Evolutionary conservation across 2,329 filamentous ascomycete species (phyloP).

Genomic region (Aspergillus sp.): DNA sequence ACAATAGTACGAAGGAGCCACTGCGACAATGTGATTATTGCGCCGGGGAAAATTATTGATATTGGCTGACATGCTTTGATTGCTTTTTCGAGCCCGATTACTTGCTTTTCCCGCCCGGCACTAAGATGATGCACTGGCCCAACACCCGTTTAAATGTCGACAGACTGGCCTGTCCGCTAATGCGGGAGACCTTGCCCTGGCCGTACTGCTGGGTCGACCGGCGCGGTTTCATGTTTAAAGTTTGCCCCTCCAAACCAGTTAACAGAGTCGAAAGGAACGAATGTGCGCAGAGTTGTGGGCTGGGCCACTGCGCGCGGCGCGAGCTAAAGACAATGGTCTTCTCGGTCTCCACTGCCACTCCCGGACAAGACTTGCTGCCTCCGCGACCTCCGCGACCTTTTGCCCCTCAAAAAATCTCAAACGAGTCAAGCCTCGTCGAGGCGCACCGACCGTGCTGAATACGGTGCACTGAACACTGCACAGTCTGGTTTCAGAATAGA

Average conservation of each 20-base stretch:
- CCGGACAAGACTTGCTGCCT: background rate
- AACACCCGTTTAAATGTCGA: conserved; percentile 13
- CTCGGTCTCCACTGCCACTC: background rate
- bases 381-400: background rate
- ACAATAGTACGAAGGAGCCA: background rate
- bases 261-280: background rate
- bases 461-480: too few relatives aligned
- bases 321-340: background rate
- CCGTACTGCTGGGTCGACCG: conserved; percentile 26
- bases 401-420: background rate
- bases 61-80: background rate
- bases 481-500: background rate
- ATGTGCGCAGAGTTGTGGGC: background rate
- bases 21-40: background rate
- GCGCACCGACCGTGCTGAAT: too few relatives aligned
- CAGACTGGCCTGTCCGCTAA: conserved; percentile 21
- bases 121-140: background rate
- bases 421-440: background rate
- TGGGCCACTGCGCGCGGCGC: too few relatives aligned
- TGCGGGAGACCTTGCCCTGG: conserved; percentile 30
- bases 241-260: conserved; percentile 9
- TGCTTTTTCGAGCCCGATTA: background rate
- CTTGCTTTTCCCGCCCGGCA: background rate
- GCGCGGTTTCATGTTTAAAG: conserved; percentile 26
- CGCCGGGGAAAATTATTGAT: background rate